Conservation (phyloP, 495 filamentous ascomycete genomes). For the Pyronema omphalodes region DNA sequence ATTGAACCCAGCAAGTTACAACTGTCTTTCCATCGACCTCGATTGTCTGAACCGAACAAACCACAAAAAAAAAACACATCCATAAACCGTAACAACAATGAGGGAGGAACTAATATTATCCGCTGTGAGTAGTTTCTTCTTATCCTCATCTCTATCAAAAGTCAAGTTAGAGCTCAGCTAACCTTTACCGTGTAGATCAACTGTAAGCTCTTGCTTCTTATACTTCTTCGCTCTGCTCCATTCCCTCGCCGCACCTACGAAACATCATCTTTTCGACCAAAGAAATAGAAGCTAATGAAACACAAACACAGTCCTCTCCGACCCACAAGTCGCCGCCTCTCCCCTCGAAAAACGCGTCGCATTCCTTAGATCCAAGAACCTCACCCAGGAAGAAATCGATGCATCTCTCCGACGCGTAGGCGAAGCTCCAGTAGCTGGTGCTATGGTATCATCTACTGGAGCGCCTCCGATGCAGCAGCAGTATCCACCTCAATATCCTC, state of each 20-base stretch:
- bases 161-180: constrained; percentile 15
- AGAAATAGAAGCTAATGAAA: constrained; percentile 1
- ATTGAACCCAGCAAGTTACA: constrained; percentile 1
- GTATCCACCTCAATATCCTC: constrained; percentile 28
- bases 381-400: constrained; percentile 89
- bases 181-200: constrained; percentile 33
- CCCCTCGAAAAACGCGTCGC: constrained; percentile 83
- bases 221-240: neutral
- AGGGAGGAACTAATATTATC: constrained; percentile 74
- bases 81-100: constrained; percentile 28
- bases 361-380: constrained; percentile 90
- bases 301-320: constrained; percentile 54
- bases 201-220: constrained; percentile 24
- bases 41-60: neutral
- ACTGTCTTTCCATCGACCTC: neutral
- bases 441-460: neutral
- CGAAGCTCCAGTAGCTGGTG: constrained; percentile 28
- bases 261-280: constrained; percentile 6
- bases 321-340: constrained; percentile 74
- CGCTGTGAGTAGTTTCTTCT: constrained; percentile 38
- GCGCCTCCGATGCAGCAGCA: neutral
- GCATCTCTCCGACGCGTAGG: constrained; percentile 57
- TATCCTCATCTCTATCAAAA: neutral
- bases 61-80: constrained; percentile 8
- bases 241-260: constrained; percentile 1